Percentiles rank a stretch among this genome's conserved stretches.
phyloP scores from a whole-genome alignment of 805 yeast species.

The Cyberlindnera mississippiensis region DNA sequence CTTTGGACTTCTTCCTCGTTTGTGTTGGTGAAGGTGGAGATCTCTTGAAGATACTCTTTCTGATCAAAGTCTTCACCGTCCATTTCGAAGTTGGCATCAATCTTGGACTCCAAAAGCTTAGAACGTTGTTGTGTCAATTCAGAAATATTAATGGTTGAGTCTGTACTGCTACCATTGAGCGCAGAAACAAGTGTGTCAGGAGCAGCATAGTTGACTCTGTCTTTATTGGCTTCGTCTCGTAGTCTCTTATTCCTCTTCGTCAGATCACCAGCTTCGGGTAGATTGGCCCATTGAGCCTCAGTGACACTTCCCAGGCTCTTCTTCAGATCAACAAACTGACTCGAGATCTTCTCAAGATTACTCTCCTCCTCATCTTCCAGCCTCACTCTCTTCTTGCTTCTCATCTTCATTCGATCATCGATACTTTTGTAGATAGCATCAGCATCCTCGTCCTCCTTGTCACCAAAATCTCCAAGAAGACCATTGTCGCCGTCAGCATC shows the following conservation, averaged over 20 bases:
- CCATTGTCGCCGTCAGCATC: conserved; percentile 30
- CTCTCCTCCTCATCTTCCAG: conserved; percentile 29
- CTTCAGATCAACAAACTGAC: conserved; percentile 69
- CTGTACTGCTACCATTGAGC: conserved; percentile 27
- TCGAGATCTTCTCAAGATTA: conserved; percentile 32
- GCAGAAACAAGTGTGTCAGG: conserved; percentile 64
- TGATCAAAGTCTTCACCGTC: conserved; percentile 19
- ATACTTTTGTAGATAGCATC: conserved; percentile 62
- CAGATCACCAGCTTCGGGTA: conserved; percentile 88
- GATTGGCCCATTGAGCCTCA: conserved; percentile 68
- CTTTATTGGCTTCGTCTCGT: conserved; percentile 55
- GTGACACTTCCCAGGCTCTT: conserved; percentile 53
- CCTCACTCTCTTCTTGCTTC: conserved; percentile 25
- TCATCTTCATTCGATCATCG: conserved; percentile 48
- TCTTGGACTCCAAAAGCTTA: conserved; percentile 48
- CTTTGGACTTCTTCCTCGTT: conserved; percentile 52
- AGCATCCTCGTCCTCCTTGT: conserved; percentile 71
- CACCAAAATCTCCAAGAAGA: conserved; percentile 30
- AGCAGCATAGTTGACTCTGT: conserved; percentile 73
- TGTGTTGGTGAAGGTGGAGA: conserved; percentile 19
- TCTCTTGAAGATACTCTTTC: conserved; percentile 37
- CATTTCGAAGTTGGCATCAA: conserved; percentile 38
- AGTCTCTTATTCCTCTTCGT: conserved; percentile 76
- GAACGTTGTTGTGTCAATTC: conserved; percentile 63
- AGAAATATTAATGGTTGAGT: conserved; percentile 38